These are phyloP conservation scores for Xylogone sp. DNA, from an alignment of 2,329 filamentous ascomycete species.

Conservation along the genomic window DNA sequence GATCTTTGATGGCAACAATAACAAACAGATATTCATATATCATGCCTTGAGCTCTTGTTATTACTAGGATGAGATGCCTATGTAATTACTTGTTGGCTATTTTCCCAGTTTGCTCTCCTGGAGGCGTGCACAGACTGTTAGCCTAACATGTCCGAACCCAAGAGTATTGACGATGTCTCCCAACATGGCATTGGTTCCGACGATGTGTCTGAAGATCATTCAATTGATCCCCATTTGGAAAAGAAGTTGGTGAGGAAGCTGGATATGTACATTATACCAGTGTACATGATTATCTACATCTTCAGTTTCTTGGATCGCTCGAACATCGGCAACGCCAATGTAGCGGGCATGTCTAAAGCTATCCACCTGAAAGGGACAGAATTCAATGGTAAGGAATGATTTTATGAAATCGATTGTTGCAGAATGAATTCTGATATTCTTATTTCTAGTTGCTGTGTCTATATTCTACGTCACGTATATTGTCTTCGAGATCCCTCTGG, in stretches of 20 bases:
- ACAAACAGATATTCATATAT: too few relatives aligned
- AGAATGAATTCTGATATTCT: not conserved
- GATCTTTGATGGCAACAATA: too few relatives aligned
- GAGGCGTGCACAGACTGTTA: too few relatives aligned
- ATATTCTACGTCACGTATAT: slow-evolving; percentile 51
- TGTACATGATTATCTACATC: slow-evolving; percentile 53
- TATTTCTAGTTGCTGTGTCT: slow-evolving; percentile 28
- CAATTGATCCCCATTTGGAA: not conserved
- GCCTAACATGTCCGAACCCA: not conserved
- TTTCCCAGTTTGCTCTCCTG: too few relatives aligned
- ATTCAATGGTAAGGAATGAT: slow-evolving; percentile 11
- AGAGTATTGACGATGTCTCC: not conserved
- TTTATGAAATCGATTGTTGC: not conserved
- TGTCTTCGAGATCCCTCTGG: slow-evolving; percentile 42
- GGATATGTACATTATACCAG: slow-evolving; percentile 43
- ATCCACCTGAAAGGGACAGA: slow-evolving; percentile 7
- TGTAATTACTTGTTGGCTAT: too few relatives aligned
- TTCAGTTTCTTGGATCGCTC: slow-evolving; percentile 51
- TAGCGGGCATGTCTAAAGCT: slow-evolving; percentile 16
- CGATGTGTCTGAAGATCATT: not conserved
- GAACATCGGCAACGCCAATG: slow-evolving; percentile 40
- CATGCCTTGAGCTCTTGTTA: not conserved
- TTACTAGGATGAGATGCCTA: too few relatives aligned
- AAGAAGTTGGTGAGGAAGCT: slow-evolving; percentile 18
- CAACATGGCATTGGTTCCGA: not conserved